Evolutionary conservation across 2,329 filamentous ascomycete genomes (phyloP), one percentile per base, ranked within the genome.

Genomic region (Botrytis cinerea): DNA sequence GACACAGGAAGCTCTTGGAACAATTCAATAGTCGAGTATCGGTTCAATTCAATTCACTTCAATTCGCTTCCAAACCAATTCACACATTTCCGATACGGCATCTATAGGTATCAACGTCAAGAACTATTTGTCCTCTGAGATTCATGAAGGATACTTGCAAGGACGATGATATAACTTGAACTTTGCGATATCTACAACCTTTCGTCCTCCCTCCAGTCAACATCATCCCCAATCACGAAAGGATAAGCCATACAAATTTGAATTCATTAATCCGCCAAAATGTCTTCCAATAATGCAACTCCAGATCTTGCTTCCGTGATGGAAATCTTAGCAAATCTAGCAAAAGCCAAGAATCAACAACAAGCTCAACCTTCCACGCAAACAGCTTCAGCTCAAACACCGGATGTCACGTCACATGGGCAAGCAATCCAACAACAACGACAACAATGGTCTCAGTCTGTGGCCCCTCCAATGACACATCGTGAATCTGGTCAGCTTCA

Each of bases 241-340:
- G 35, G 57, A 43, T 22, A 62, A 16, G 35, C 32, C 32, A 61
- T 45, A 57, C 32, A 57, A 32, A 51, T 46, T 46, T 32, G 32
- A 57, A 51, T 46, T 35, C 54, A 46, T 38, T 20, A 46, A n/a
- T 43, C 12, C 43, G 38, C 57, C 40, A 74, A 18, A 43, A 79
- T 80, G 79, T 74, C 79, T 20, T 78, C 77, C 25, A 76, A 78
- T 28, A 73, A 75, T 54, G 75, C 77, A 67, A 73, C 76, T 14
- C 80, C 80, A 72, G 79, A 81, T 76, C 70, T 82, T 63, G 80
- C 80, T 45, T 77, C 79, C n/a, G 77, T 82, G 66, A 75, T 82
- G 40, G 77, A 71, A 70, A 81, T 78, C 40, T 73, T 82, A 57
- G 79, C 80, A 45, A 72, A 75, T 62, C 71, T 81, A 57, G 70